Evolutionary conservation across 441 rosid genomes (phyloP), one percentile per base, ranked within the genome.

Genomic region (Adansonia rubrostipa): DNA sequence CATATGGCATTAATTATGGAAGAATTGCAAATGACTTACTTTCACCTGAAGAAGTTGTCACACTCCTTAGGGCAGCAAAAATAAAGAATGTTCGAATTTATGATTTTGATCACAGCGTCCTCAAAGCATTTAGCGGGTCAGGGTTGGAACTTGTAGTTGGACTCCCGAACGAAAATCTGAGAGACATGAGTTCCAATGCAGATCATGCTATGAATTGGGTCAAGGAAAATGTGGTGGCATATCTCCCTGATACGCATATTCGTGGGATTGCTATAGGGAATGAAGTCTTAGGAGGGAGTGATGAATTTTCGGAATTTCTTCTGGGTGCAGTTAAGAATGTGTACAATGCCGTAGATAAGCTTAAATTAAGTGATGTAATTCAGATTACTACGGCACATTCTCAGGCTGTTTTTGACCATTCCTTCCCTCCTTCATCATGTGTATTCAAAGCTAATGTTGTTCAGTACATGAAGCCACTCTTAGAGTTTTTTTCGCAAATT

Each of bases 1-100:
- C 98, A 9, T 96, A 92, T 64, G 99, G 99, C 69, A 92, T 96
- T 83, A 96, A 96, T 74, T 96, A 96, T 79, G 99, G 99, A 79
- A 89, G 97, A 79, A 66, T 96, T 56, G 99, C 99, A 6, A 92
- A 96, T 87, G 93, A 96, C 85, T 89, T 96, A 9, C 98, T 93
- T 5, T 88, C 98, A 14, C 99, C 99, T 22, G 93, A 91, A 22
- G 82, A 96, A 77, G 98, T 93, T 73, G 97, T 82, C 10, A 82
- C 80, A 33, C 97, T 96, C 73, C 90, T 96, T 67, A 89, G 85
- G 86, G 91, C 88, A 51, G 88, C 97, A 15, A 96, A 92, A 86
- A 96, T 96, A 51, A 86, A 86, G 79, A 96, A 92, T 80, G 92
- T 92, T 66, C 89, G 99, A 60, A 93, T 95, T 69, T 95, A 85